These are phyloP conservation scores for Dorcoceras hygrometricum DNA, from an alignment of 257 asterid species.

Conservation along the genomic window DNA sequence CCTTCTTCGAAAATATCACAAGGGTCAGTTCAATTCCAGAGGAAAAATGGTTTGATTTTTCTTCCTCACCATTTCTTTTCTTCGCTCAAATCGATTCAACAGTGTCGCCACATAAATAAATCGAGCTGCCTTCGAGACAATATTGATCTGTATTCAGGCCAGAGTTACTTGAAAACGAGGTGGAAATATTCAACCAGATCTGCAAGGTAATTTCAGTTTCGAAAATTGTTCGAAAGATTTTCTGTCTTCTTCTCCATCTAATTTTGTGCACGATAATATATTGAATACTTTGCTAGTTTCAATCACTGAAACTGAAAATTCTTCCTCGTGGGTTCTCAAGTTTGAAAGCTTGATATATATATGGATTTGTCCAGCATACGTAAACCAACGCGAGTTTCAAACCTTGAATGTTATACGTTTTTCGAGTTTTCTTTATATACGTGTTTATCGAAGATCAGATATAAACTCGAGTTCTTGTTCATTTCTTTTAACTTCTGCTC, in stretches of 20 bases:
- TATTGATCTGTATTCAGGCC: no score
- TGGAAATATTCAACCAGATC: slow-evolving; percentile 20
- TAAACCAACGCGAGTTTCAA: background rate
- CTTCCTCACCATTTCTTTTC: slow-evolving; percentile 16
- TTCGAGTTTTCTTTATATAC: no score
- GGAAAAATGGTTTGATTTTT: slow-evolving; percentile 27
- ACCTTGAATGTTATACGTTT: no score
- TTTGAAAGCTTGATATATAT: background rate
- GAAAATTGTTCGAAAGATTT: slow-evolving; percentile 26
- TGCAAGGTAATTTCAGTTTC: slow-evolving; percentile 22
- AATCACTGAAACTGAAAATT: no score
- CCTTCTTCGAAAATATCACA: slow-evolving; percentile 28
- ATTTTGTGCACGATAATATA: slow-evolving; percentile 18
- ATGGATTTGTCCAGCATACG: background rate
- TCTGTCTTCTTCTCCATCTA: slow-evolving; percentile 1
- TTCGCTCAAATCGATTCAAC: background rate
- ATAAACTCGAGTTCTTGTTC: background rate
- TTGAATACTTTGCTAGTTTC: background rate
- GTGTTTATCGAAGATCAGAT: no score
- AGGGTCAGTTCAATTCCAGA: slow-evolving; percentile 56
- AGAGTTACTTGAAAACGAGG: slow-evolving; percentile 15
- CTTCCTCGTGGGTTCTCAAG: background rate
- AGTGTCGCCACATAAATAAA: background rate
- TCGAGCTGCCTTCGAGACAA: no score
- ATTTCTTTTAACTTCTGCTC: no score